Evolutionary conservation across 331 rosid species (phyloP), one percentile per base, ranked within the genome.

Genomic region (Quercus phellos): DNA sequence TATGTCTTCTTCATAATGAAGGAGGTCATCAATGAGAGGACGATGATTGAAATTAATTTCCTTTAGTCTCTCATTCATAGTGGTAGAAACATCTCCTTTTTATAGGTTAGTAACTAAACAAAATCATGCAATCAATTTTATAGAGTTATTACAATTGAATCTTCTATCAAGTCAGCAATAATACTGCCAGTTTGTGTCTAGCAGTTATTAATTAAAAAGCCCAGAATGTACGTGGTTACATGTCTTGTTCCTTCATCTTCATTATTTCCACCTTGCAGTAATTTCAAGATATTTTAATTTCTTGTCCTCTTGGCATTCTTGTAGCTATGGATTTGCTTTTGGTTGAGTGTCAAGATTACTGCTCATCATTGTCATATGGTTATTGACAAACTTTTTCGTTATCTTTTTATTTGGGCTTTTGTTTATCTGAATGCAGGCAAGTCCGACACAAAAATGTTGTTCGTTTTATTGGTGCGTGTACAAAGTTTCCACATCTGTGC

Each of bases 371-470:
- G 32, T 70, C 34, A 42, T 24, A 16, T 16, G 6, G 2, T 12
- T 70, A 4, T 51, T 46, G 16, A 46, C 58, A n/a, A 58, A 4
- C 56, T 5, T 70, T 50, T 46, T 51, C 0, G 34, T 68, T n/a
- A 59, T 56, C 58, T 19, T 51, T 51, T 35, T 46, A 38, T 80
- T 68, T 69, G 71, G 80, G 58, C 79, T 77, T 81, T 60, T 77
- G 59, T 8, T 79, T 66, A 60, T 83, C 59, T 79, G 68, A 76
- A 85, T 85, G 88, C 90, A 95, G 99, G 84, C 91, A 90, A 92
- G 99, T 95, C 78, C 94, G 79, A 71, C 98, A 95, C 79, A 87
- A 82, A 83, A 95, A 95, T 89, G 96, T 95, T 74, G 99, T 95
- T 79, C 88, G 93, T 69, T 95, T 95, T 82, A 91, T 95, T 54